Percentiles rank a stretch among this genome's conserved stretches.
These are phyloP conservation scores for Tricharina praecox DNA, from an alignment of 495 filamentous ascomycete genomes.

Conservation along the genomic window DNA sequence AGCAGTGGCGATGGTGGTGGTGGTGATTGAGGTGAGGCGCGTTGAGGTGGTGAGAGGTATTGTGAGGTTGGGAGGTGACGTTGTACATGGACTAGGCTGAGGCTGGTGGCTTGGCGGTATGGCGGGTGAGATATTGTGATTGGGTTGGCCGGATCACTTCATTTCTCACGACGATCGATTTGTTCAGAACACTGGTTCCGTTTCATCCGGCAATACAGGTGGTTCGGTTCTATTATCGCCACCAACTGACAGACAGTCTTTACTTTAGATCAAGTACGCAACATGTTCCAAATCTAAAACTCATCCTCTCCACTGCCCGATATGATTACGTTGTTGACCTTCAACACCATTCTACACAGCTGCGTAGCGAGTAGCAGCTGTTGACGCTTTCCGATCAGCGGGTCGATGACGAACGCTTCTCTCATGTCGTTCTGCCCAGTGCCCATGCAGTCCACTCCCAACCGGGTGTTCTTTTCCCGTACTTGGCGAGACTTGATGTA, in stretches of 20 bases:
- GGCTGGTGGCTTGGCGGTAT: too few relatives aligned
- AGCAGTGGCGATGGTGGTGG: too few relatives aligned
- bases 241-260: too few relatives aligned
- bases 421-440: slow-evolving; percentile 91
- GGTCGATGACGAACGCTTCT: slow-evolving; percentile 93
- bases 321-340: slow-evolving; percentile 94
- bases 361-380: slow-evolving; percentile 92
- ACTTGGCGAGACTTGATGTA: slow-evolving; percentile 91
- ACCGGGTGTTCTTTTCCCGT: slow-evolving; percentile 63
- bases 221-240: too few relatives aligned
- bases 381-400: slow-evolving; percentile 91
- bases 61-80: too few relatives aligned
- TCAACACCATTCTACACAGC: slow-evolving; percentile 96
- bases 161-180: too few relatives aligned
- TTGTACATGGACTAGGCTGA: not conserved
- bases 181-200: too few relatives aligned
- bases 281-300: too few relatives aligned
- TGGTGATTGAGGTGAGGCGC: slow-evolving; percentile 6
- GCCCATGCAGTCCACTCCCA: slow-evolving; percentile 97
- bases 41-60: slow-evolving; percentile 7
- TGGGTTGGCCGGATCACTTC: too few relatives aligned
- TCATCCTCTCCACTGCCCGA: slow-evolving; percentile 82
- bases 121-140: too few relatives aligned
- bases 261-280: too few relatives aligned
- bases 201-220: too few relatives aligned